phyloP scores from a whole-genome alignment of 768 basidiomycete species.

The Lactarius trivialis region DNA sequence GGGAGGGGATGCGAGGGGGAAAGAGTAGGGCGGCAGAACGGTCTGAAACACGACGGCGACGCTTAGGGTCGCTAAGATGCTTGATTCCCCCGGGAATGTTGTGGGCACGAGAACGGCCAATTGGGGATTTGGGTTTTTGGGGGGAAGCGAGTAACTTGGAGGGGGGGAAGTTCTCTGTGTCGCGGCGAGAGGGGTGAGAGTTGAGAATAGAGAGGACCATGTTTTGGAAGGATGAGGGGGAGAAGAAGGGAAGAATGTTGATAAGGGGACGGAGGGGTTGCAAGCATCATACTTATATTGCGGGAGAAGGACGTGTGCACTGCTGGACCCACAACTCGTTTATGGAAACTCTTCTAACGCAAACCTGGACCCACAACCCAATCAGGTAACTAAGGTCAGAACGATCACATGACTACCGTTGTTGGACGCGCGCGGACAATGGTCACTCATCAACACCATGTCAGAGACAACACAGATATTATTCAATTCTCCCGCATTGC shows the following conservation, averaged over 20 bases:
- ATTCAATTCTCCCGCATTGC: constrained; percentile 77
- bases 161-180: background rate
- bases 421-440: background rate
- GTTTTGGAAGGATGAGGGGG: background rate
- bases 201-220: constrained; percentile 19
- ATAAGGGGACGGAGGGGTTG: background rate
- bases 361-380: constrained; percentile 10
- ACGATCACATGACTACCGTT: constrained; percentile 9
- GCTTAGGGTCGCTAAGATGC: constrained; percentile 14
- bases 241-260: background rate
- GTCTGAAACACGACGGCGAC: constrained; percentile 9
- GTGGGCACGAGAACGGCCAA: constrained; percentile 12
- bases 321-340: constrained; percentile 3
- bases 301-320: background rate
- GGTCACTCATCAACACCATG: constrained; percentile 33
- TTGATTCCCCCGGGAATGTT: constrained; percentile 16
- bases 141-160: background rate
- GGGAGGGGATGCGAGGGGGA: background rate
- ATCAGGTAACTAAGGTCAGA: background rate
- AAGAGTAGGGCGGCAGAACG: background rate
- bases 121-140: background rate
- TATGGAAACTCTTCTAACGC: background rate
- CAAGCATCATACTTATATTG: constrained; percentile 15
- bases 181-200: constrained; percentile 2
- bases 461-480: constrained; percentile 72